Conservation (phyloP, 169 alveolate genomes). For the Cryptosporidium muris region DNA sequence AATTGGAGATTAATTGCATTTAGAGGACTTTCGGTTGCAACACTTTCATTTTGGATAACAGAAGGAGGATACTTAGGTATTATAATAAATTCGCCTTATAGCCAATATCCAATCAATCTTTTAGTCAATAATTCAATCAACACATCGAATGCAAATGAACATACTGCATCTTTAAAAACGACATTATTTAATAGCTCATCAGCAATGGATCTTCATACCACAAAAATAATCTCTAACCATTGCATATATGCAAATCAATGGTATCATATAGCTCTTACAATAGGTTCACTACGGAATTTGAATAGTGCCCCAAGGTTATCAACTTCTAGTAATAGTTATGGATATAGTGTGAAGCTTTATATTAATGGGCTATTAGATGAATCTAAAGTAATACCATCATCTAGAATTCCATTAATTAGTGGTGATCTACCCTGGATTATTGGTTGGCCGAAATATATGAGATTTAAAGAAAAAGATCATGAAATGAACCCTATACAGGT, state of each 20-base stretch:
- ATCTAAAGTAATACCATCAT: slow-evolving; percentile 5
- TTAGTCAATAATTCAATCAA: not conserved
- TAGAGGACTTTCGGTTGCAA: slow-evolving; percentile 44
- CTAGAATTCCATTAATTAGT: slow-evolving; percentile 16
- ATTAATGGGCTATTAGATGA: slow-evolving; percentile 45
- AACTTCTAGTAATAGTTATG: not conserved
- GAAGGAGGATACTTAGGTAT: slow-evolving; percentile 26
- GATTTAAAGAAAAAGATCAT: not conserved
- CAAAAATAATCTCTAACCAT: slow-evolving; percentile 35
- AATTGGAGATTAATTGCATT: slow-evolving; percentile 41
- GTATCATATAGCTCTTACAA: slow-evolving; percentile 44
- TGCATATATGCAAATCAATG: slow-evolving; percentile 19
- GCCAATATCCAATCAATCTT: slow-evolving; percentile 14
- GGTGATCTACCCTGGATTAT: slow-evolving; percentile 50
- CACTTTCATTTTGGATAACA: slow-evolving; percentile 51
- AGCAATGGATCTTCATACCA: slow-evolving; percentile 17
- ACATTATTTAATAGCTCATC: slow-evolving; percentile 30
- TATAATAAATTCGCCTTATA: slow-evolving; percentile 44
- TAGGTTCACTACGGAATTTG: not conserved
- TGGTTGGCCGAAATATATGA: slow-evolving; percentile 28
- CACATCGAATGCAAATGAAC: not conserved
- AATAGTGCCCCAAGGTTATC: not conserved
- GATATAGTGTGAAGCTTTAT: slow-evolving; percentile 9
- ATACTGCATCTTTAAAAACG: slow-evolving; percentile 6
- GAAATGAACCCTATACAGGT: not conserved